A percentile compares a stretch with the other conserved stretches of the same genome.
These are phyloP conservation scores for Oryza rufipogon DNA, from an alignment of 176 grass and related monocot species.

Conservation along the genomic window DNA sequence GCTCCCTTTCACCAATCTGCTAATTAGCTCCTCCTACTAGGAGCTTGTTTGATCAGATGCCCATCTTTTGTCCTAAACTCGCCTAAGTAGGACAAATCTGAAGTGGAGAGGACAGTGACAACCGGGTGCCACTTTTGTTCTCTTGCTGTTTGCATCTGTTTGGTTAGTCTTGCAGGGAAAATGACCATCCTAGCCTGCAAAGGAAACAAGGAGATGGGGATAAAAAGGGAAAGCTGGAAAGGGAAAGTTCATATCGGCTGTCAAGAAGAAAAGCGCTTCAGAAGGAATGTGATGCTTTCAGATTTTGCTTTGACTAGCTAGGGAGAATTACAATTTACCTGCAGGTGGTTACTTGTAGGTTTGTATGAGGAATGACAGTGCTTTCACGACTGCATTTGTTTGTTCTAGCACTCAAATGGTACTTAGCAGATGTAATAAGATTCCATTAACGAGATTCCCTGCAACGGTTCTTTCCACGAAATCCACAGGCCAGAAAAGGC, in stretches of 20 bases:
- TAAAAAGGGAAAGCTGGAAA: slow-evolving; percentile 37
- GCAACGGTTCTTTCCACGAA: not conserved
- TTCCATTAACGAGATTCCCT: slow-evolving; percentile 28
- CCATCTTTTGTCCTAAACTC: slow-evolving; percentile 35
- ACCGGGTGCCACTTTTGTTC: slow-evolving; percentile 28
- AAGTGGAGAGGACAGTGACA: slow-evolving; percentile 41
- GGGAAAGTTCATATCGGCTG: slow-evolving; percentile 17
- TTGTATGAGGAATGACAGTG: not conserved
- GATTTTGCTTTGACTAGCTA: not conserved
- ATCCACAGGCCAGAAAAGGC: not conserved
- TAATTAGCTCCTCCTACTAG: not conserved
- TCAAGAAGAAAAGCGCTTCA: not conserved
- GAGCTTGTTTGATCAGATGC: slow-evolving; percentile 36
- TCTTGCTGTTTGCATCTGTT: slow-evolving; percentile 24
- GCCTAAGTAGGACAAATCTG: slow-evolving; percentile 54
- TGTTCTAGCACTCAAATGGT: not conserved
- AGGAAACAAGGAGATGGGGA: slow-evolving; percentile 18
- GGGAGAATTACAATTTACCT: not conserved
- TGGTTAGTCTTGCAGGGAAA: not conserved
- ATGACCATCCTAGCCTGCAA: slow-evolving; percentile 10
- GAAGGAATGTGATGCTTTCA: not conserved
- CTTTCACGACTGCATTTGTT: not conserved
- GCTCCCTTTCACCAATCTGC: slow-evolving; percentile 2
- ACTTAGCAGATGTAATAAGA: not conserved
- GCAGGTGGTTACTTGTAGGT: not conserved